A percentile compares a stretch with the other conserved stretches of the same genome.
Evolutionary conservation across 2,329 filamentous ascomycete genomes (phyloP).

Genomic region (Lecanicillium sp.): DNA sequence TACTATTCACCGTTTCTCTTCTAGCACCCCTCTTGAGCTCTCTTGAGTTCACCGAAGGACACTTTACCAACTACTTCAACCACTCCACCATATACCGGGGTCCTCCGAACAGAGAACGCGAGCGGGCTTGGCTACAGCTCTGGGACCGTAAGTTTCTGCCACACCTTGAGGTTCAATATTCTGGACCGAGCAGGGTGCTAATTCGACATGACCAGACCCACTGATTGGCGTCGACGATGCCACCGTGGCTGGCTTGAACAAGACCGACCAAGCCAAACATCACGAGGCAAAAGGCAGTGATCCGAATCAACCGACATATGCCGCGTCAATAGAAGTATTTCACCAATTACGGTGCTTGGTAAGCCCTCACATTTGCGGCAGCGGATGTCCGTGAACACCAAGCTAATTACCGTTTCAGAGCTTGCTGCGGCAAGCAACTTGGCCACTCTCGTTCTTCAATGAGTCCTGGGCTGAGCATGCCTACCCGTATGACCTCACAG

Average conservation of each 20-base stretch:
- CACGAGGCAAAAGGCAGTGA: conserved; percentile 1
- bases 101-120: conserved; percentile 1
- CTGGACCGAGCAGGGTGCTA: no score
- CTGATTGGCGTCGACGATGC: conserved; percentile 1
- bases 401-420: conserved; percentile 5
- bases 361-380: neutral
- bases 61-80: conserved; percentile 4
- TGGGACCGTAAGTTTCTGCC: conserved; percentile 5
- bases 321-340: conserved; percentile 10
- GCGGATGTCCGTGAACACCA: no score
- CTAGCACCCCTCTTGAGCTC: neutral
- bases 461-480: conserved; percentile 1
- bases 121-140: conserved; percentile 5
- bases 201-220: conserved; percentile 2
- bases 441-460: conserved; percentile 5
- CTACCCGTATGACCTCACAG: neutral
- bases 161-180: no score
- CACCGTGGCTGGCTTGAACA: conserved; percentile 1
- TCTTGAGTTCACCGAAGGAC: conserved; percentile 3
- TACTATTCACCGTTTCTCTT: no score
- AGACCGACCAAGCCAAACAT: conserved; percentile 1
- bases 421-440: conserved; percentile 9
- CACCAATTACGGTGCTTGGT: conserved; percentile 12
- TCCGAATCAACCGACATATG: conserved; percentile 4
- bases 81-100: conserved; percentile 5